Evolutionary conservation across 345 rosid genomes (phyloP), one percentile per base, ranked within the genome.

Genomic region (Trapa bicornis): DNA sequence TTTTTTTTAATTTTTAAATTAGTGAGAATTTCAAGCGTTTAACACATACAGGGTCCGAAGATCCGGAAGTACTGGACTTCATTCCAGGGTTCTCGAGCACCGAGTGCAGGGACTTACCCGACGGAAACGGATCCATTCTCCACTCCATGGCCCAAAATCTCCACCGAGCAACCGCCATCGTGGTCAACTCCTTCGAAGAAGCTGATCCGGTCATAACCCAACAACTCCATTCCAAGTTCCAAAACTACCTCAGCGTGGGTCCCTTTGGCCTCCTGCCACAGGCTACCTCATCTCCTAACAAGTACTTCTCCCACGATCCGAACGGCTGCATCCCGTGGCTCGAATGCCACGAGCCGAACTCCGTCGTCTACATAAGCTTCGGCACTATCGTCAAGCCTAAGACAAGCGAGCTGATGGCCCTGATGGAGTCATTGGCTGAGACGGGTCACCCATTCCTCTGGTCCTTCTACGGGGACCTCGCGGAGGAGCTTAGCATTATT

Each of bases 331-430:
- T 86, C 22, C 73, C 82, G 3, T 90, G 87, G 86, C 63, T 91
- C n/a, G 65, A 79, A 71, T 73, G 65, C 37, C 88, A 72, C 5
- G 52, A 76, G 37, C 73, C 60, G 17, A 67, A 68, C 0, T 80
- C 89, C 0, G 86, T 85, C 7, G 79, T 73, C 0, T 88, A 88
- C 74, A 76, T 91, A 47, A 77, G 91, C 69, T 78, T 91, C 41
- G 96, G 93, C 35, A 84, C 84, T 60, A 48, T 79, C 2, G 68
- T 69, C n/a, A 5, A n/a, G 0, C 78, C 77, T 7, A 81, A 85
- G 22, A 72, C 77, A 8, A 70, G 75, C n/a, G 87, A 83, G 71
- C 57, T 81, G 1, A 37, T 64, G 50, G 91, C 72, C 29, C n/a
- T 86, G 37, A 81, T 83, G 4, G 85, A 76, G 68, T 85, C 81